A percentile compares a stretch with the other conserved stretches of the same genome.
Conservation (phyloP, 2,329 filamentous ascomycete species). For the Aureobasidium lini region DNA sequence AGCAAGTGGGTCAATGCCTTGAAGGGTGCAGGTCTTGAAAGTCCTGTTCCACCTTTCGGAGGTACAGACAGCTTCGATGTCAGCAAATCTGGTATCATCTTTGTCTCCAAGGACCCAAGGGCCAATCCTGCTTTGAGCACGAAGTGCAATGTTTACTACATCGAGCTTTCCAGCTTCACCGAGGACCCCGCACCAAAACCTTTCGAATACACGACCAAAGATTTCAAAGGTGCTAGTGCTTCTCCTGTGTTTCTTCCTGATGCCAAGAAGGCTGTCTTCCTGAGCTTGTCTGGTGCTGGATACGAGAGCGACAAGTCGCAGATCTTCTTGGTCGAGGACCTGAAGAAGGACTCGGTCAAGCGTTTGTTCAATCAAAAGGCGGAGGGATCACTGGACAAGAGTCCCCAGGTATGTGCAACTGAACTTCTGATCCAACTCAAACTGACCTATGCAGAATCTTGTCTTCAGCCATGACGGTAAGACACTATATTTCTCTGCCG, state of each 20-base stretch:
- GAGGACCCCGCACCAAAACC: conserved; percentile 45
- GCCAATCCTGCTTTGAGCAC: conserved; percentile 67
- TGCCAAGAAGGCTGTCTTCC: conserved; percentile 64
- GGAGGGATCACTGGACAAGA: conserved; percentile 56
- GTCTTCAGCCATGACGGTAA: conserved; percentile 48
- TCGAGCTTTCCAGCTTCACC: conserved; percentile 55
- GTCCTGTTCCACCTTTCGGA: conserved; percentile 70
- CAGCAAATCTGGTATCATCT: conserved; percentile 56
- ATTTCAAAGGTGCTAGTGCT: conserved; percentile 56
- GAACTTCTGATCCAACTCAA: neutral
- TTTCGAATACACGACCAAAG: conserved; percentile 49
- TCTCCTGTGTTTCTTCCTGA: conserved; percentile 67
- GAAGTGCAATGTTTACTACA: conserved; percentile 72
- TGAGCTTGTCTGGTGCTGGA: conserved; percentile 66
- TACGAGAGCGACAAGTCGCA: conserved; percentile 78
- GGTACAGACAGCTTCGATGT: conserved; percentile 76
- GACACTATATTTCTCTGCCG: conserved; percentile 64
- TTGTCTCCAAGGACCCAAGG: conserved; percentile 67
- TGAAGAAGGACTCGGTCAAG: conserved; percentile 45
- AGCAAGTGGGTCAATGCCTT: conserved; percentile 56
- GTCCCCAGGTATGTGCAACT: conserved; percentile 41
- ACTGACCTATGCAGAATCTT: conserved; percentile 24
- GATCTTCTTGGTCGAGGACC: conserved; percentile 56
- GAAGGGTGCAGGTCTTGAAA: conserved; percentile 51
- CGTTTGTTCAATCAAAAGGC: conserved; percentile 54